phyloP scores from a whole-genome alignment of 345 rosid species.

The Eucalyptus paniculata region DNA sequence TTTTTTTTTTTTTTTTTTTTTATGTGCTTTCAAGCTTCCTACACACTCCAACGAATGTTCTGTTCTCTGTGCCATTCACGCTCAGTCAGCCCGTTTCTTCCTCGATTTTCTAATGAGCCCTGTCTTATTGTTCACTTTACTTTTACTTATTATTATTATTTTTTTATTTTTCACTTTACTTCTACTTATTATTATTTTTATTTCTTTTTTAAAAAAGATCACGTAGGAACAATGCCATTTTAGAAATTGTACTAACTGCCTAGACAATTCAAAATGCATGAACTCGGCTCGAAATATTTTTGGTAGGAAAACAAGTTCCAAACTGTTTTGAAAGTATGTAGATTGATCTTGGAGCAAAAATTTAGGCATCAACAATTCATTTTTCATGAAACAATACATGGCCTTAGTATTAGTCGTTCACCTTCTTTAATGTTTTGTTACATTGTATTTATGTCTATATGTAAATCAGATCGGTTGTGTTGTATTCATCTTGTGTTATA shows the following conservation, averaged over 20 bases:
- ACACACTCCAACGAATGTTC: too few species aligned
- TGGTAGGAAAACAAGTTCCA: neutral
- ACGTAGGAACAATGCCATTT: neutral
- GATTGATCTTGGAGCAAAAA: neutral
- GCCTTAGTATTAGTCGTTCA: neutral
- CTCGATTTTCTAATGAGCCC: too few species aligned
- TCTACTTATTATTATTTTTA: too few species aligned
- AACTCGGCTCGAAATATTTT: neutral
- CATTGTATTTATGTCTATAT: neutral
- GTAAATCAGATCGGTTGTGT: neutral
- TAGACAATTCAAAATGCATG: neutral
- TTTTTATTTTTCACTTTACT: too few species aligned
- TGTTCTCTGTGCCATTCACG: too few species aligned
- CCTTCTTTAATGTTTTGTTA: neutral
- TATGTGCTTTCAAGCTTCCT: neutral
- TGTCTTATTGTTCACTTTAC: too few species aligned
- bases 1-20: too few species aligned
- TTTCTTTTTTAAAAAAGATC: fast-evolving
- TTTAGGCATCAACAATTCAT: neutral
- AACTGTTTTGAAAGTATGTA: neutral
- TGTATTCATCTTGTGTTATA: neutral
- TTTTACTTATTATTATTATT: too few species aligned
- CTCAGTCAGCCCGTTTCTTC: too few species aligned
- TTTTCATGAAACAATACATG: too few species aligned
- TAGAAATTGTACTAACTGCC: neutral